phyloP scores from a whole-genome alignment of 2,329 filamentous ascomycete species.

The Penicillium sp. region DNA sequence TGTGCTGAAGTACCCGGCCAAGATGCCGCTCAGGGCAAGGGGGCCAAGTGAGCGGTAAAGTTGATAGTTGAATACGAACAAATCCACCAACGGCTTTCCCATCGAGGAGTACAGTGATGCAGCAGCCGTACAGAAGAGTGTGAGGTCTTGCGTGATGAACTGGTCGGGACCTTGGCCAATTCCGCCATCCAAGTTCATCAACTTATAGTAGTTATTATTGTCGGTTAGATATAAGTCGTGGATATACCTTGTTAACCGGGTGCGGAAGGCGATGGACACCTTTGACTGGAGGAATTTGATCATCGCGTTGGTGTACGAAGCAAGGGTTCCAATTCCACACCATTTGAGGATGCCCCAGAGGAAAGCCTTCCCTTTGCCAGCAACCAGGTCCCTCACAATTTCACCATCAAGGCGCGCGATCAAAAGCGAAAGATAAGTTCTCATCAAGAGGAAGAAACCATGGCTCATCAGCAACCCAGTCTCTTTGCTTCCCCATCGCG shows the following conservation, averaged over 20 bases:
- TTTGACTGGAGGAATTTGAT: slow-evolving; percentile 98
- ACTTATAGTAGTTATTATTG: slow-evolving; percentile 92
- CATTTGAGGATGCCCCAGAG: slow-evolving; percentile 88
- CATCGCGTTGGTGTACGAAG: slow-evolving; percentile 97
- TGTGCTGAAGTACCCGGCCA: slow-evolving; percentile 92
- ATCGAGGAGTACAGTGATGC: slow-evolving; percentile 92
- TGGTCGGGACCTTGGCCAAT: slow-evolving; percentile 91
- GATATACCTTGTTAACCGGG: slow-evolving; percentile 89
- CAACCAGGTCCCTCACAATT: slow-evolving; percentile 94
- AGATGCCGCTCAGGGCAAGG: slow-evolving; percentile 75
- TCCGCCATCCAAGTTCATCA: slow-evolving; percentile 87
- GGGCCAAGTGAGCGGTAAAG: slow-evolving; percentile 88
- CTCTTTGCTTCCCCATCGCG: slow-evolving; percentile 92
- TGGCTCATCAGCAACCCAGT: slow-evolving; percentile 86
- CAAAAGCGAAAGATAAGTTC: slow-evolving; percentile 90
- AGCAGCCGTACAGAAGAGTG: slow-evolving; percentile 87
- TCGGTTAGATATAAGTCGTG: slow-evolving; percentile 95
- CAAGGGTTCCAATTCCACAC: slow-evolving; percentile 88
- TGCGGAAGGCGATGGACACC: slow-evolving; percentile 96
- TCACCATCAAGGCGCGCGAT: slow-evolving; percentile 92
- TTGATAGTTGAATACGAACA: slow-evolving; percentile 97
- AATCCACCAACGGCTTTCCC: slow-evolving; percentile 95
- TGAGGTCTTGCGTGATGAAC: slow-evolving; percentile 95
- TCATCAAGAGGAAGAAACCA: slow-evolving; percentile 79
- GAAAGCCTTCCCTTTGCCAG: slow-evolving; percentile 84